Evolutionary conservation across 768 basidiomycete genomes (phyloP).

Genomic region (Neoboletus brunneissimus): DNA sequence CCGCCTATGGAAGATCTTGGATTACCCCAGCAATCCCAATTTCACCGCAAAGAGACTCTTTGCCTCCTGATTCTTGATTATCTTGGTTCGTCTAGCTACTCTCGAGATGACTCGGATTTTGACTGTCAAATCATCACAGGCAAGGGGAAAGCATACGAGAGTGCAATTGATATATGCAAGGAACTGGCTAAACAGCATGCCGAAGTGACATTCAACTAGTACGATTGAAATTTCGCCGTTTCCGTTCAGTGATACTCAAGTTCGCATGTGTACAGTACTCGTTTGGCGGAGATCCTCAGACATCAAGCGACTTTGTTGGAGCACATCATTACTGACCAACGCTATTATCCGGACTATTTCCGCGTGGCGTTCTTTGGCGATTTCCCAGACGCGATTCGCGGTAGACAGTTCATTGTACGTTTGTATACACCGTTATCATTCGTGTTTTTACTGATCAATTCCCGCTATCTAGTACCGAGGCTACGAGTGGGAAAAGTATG

Average conservation of each 20-base stretch:
- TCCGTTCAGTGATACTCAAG: constrained; percentile 1
- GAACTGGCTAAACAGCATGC: constrained; percentile 88
- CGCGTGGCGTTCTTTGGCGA: constrained; percentile 91
- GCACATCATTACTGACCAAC: constrained; percentile 77
- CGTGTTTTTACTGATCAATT: not conserved
- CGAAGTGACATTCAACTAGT: constrained; percentile 90
- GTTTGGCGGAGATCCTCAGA: constrained; percentile 79
- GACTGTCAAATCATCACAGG: constrained; percentile 42
- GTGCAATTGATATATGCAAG: constrained; percentile 88
- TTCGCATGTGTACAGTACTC: constrained; percentile 46
- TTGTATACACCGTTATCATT: not conserved
- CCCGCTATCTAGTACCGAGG: constrained; percentile 71
- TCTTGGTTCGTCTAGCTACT: constrained; percentile 52
- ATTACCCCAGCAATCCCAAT: constrained; percentile 89
- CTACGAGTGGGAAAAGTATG: constrained; percentile 92
- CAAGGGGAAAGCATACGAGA: constrained; percentile 97
- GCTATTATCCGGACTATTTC: constrained; percentile 92
- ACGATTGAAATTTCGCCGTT: constrained; percentile 26
- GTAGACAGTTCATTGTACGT: constrained; percentile 87
- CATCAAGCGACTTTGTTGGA: constrained; percentile 88
- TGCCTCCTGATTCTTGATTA: constrained; percentile 92
- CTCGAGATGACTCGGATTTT: not conserved
- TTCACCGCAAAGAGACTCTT: constrained; percentile 91
- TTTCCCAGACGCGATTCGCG: constrained; percentile 79
- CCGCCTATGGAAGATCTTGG: constrained; percentile 88